phyloP scores from a whole-genome alignment of 163 green algal species.

The Botryococcus braunii region DNA sequence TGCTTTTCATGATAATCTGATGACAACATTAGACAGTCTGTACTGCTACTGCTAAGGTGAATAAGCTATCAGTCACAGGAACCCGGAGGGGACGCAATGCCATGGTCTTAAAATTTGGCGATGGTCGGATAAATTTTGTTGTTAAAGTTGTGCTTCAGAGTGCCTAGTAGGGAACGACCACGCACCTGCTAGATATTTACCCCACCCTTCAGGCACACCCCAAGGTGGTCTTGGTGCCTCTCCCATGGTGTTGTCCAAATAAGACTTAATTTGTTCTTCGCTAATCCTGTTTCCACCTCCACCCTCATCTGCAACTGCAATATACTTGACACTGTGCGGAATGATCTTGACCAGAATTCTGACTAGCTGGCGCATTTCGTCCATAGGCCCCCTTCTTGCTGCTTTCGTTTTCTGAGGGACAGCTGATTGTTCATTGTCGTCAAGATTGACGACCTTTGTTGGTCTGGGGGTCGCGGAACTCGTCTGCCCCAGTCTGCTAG shows the following conservation, averaged over 20 bases:
- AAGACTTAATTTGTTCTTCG: slow-evolving; percentile 74
- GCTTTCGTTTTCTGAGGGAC: slow-evolving; percentile 18
- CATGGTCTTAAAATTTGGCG: too few relatives aligned
- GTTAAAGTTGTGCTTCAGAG: background rate
- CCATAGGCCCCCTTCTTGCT: slow-evolving; percentile 71
- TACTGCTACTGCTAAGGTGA: too few relatives aligned
- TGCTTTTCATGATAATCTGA: too few relatives aligned
- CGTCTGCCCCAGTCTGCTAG: too few relatives aligned
- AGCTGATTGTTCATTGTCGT: too few relatives aligned
- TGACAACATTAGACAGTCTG: too few relatives aligned
- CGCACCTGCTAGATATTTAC: slow-evolving; percentile 52
- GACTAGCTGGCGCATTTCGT: slow-evolving; percentile 87
- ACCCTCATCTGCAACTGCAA: slow-evolving; percentile 40
- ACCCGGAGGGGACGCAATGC: too few relatives aligned
- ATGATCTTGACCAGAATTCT: slow-evolving; percentile 62
- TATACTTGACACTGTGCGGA: slow-evolving; percentile 32
- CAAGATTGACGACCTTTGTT: too few relatives aligned
- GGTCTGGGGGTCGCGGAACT: too few relatives aligned
- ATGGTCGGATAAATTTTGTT: background rate
- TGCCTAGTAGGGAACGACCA: too few relatives aligned
- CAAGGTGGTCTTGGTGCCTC: slow-evolving; percentile 64
- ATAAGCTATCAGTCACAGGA: too few relatives aligned
- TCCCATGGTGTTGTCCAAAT: slow-evolving; percentile 60
- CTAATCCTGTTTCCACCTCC: slow-evolving; percentile 76
- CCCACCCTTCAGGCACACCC: slow-evolving; percentile 69